These are phyloP conservation scores for Torrubiella hemipterigena DNA, from an alignment of 2,329 filamentous ascomycete genomes.

Conservation along the genomic window DNA sequence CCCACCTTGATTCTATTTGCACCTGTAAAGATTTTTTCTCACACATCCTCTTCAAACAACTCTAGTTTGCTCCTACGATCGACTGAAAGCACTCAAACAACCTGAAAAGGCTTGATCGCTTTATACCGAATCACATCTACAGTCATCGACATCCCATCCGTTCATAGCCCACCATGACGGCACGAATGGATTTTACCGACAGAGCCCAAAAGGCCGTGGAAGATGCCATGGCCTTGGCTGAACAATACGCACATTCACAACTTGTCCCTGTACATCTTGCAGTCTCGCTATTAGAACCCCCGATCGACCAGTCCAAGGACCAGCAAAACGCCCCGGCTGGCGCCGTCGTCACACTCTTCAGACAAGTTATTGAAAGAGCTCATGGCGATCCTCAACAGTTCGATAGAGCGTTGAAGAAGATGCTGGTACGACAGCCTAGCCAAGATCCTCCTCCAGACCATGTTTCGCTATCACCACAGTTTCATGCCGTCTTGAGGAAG, in stretches of 20 bases:
- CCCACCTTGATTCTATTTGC: too few relatives aligned
- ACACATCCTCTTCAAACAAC: too few relatives aligned
- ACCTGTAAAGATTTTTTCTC: too few relatives aligned
- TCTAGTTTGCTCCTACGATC: too few relatives aligned
- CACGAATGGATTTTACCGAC: conserved; percentile 86
- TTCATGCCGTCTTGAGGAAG: conserved; percentile 70
- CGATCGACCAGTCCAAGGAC: conserved; percentile 66
- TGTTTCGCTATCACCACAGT: conserved; percentile 68
- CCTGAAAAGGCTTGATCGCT: too few relatives aligned
- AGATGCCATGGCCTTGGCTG: conserved; percentile 77
- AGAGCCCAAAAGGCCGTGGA: conserved; percentile 79
- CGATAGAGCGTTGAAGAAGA: conserved; percentile 83
- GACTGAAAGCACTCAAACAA: too few relatives aligned
- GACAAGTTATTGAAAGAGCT: conserved; percentile 86
- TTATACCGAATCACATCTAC: too few relatives aligned
- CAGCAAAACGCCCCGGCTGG: conserved; percentile 64
- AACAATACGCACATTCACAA: conserved; percentile 85
- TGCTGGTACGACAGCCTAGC: conserved; percentile 77
- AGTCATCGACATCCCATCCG: too few relatives aligned
- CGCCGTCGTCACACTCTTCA: conserved; percentile 65
- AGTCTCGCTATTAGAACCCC: conserved; percentile 66
- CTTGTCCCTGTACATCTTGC: conserved; percentile 84
- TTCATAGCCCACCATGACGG: conserved; percentile 63
- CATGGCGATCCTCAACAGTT: conserved; percentile 86
- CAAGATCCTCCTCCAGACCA: conserved; percentile 91